phyloP scores from a whole-genome alignment of 306 rosid species.

The Inga laurina region DNA sequence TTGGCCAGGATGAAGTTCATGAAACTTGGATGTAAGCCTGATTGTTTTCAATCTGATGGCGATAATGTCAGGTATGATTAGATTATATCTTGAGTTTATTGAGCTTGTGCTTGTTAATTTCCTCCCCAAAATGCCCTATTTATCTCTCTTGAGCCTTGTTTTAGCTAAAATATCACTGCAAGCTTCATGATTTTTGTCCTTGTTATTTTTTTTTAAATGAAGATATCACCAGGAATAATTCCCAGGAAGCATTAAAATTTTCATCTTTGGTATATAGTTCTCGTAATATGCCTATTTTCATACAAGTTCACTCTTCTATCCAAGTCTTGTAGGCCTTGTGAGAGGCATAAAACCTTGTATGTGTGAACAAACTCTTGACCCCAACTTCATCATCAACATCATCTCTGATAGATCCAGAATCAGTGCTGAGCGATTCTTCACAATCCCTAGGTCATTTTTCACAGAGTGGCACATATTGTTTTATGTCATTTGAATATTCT shows the following conservation, averaged over 20 bases:
- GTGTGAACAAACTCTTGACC: background rate
- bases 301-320: too few relatives aligned
- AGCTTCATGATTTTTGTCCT: background rate
- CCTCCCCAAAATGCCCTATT: background rate
- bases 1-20: constrained; percentile 6
- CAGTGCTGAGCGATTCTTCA: background rate
- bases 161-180: background rate
- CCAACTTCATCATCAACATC: background rate
- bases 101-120: background rate
- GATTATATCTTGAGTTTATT: background rate
- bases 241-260: background rate
- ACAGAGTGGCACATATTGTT: background rate
- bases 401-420: background rate
- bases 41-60: background rate
- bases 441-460: background rate
- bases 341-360: background rate
- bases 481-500: background rate
- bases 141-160: background rate
- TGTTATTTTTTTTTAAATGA: too few relatives aligned
- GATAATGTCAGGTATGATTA: background rate
- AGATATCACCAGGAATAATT: too few relatives aligned
- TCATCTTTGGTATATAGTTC: background rate
- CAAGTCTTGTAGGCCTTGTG: background rate
- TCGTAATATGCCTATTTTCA: background rate
- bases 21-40: constrained; percentile 8